Evolutionary conservation across 2,329 filamentous ascomycete genomes (phyloP).

Genomic region (Scleromitrula shiraiana): DNA sequence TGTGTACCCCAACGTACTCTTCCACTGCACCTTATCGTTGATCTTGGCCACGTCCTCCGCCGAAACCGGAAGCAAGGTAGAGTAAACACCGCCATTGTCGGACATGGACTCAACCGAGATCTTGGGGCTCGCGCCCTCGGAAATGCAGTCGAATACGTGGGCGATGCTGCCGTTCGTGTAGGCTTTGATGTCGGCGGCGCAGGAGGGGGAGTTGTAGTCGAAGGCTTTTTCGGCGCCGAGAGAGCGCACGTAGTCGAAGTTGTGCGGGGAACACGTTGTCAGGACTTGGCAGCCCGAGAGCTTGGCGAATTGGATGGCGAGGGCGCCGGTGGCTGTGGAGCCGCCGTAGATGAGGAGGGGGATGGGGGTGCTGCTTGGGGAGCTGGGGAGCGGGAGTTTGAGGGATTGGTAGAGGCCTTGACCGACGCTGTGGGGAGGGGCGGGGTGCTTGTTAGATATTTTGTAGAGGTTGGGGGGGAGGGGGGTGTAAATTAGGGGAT

Average conservation of each 20-base stretch:
- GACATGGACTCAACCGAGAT: conserved; percentile 36
- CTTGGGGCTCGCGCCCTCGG: conserved; percentile 28
- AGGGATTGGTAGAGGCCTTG: conserved; percentile 42
- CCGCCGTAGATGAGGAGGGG: conserved; percentile 43
- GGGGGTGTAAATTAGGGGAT: conserved; percentile 17
- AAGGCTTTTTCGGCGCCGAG: conserved; percentile 39
- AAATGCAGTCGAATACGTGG: conserved; percentile 42
- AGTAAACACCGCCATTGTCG: conserved; percentile 32
- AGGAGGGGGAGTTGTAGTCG: conserved; percentile 41
- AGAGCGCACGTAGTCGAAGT: conserved; percentile 39
- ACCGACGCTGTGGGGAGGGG: conserved; percentile 32
- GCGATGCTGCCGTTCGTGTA: conserved; percentile 37
- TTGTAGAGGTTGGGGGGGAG: too few relatives aligned
- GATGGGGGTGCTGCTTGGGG: conserved; percentile 31
- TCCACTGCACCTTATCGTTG: conserved; percentile 29
- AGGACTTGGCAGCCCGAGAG: conserved; percentile 34
- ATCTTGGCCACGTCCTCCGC: conserved; percentile 36
- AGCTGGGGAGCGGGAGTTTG: conserved; percentile 38
- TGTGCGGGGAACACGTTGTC: conserved; percentile 39
- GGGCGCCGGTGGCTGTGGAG: conserved; percentile 41
- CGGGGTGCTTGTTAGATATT: too few relatives aligned
- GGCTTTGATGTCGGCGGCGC: conserved; percentile 38
- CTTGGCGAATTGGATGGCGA: conserved; percentile 43
- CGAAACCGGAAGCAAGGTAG: conserved; percentile 33
- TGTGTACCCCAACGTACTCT: conserved; percentile 35